These are phyloP conservation scores for Sarocladiaceae sp. DNA, from an alignment of 2,329 filamentous ascomycete species.

Conservation along the genomic window DNA sequence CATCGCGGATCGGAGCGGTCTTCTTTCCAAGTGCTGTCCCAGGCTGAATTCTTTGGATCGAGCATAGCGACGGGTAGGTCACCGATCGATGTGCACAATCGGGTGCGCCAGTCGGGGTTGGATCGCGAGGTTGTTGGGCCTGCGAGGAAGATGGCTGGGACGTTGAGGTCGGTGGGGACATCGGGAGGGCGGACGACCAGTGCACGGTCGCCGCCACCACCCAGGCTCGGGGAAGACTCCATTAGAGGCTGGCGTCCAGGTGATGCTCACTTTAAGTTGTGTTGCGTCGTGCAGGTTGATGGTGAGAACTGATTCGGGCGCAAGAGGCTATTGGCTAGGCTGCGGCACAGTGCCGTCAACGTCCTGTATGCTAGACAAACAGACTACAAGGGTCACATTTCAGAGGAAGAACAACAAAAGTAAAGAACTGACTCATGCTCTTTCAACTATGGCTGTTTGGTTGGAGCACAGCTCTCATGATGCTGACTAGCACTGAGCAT, in stretches of 20 bases:
- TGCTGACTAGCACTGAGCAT: no score
- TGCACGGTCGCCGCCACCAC: no score
- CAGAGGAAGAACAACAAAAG: no score
- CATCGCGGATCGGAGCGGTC: background rate
- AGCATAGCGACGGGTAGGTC: background rate
- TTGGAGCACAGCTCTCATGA: no score
- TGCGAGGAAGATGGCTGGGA: background rate
- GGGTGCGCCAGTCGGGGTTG: slow-evolving; percentile 3
- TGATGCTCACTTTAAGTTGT: background rate
- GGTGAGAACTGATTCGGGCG: no score
- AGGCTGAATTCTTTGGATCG: background rate
- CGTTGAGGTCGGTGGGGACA: background rate
- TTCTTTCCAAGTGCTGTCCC: background rate
- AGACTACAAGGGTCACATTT: no score
- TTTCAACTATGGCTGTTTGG: no score
- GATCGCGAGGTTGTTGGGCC: background rate
- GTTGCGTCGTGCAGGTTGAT: no score
- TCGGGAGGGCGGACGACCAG: background rate
- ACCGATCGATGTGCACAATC: background rate
- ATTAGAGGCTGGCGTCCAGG: background rate
- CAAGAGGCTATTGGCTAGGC: no score
- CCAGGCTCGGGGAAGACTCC: background rate
- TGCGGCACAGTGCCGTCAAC: no score
- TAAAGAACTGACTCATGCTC: no score
- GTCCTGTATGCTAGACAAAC: no score